Percentiles rank a stretch among this genome's conserved stretches.
phyloP scores from a whole-genome alignment of 768 basidiomycete genomes.

The Tricholoma furcatifolium region DNA sequence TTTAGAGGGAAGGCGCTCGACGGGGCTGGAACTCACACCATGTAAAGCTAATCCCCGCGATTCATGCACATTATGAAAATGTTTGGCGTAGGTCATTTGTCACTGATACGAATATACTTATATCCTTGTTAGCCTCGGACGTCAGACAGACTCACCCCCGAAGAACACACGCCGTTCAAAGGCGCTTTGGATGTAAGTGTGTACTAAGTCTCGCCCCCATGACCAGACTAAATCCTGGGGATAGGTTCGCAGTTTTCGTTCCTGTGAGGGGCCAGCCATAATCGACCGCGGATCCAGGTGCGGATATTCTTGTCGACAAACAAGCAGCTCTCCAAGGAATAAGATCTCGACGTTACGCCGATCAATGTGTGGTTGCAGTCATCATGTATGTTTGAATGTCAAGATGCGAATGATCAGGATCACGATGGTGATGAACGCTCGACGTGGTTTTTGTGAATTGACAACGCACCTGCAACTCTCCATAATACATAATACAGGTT shows the following conservation, averaged over 20 bases:
- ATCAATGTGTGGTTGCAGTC: background rate
- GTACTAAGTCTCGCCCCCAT: too few species aligned
- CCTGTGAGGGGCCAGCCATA: background rate
- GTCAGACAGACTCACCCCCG: background rate
- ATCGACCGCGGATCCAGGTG: slow-evolving; percentile 1
- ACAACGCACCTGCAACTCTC: too few species aligned
- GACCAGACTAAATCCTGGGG: too few species aligned
- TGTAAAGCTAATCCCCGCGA: background rate
- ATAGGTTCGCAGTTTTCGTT: too few species aligned
- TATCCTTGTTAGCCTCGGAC: background rate
- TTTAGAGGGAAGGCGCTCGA: background rate
- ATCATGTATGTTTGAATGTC: background rate
- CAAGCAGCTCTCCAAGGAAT: background rate
- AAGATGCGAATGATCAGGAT: too few species aligned
- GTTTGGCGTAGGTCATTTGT: background rate
- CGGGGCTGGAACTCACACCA: too few species aligned
- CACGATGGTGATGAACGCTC: too few species aligned
- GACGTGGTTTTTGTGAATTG: too few species aligned
- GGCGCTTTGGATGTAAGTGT: too few species aligned
- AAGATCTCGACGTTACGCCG: background rate
- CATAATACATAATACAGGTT: too few species aligned
- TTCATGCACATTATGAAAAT: background rate
- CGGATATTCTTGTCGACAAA: slow-evolving; percentile 1
- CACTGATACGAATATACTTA: background rate
- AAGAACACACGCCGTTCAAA: too few species aligned